Conservation (phyloP, 176 grass and related monocot genomes). For the Chloris gayana region DNA sequence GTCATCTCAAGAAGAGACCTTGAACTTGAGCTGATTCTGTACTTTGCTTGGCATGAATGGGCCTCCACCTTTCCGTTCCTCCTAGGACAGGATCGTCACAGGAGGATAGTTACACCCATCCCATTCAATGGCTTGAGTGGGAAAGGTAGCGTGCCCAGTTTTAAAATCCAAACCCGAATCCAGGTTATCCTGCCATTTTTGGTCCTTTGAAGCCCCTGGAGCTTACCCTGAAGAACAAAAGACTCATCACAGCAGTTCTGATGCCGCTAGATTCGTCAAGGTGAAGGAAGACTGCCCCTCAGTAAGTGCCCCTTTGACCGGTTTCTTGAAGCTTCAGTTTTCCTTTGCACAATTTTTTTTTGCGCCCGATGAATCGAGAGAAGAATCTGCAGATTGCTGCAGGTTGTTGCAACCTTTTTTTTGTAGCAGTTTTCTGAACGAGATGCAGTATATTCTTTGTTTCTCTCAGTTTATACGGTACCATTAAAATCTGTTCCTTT, state of each 20-base stretch:
- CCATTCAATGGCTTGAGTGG: constrained; percentile 44
- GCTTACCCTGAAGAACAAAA: not conserved
- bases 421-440: constrained; percentile 26
- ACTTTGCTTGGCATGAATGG: constrained; percentile 59
- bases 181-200: constrained; percentile 16
- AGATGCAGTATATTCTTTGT: constrained; percentile 26
- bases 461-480: not conserved
- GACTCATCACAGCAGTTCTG: not conserved
- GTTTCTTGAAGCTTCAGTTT: constrained; percentile 2
- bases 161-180: constrained; percentile 50
- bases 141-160: constrained; percentile 30
- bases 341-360: constrained; percentile 5
- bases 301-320: constrained; percentile 23
- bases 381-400: constrained; percentile 35
- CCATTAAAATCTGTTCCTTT: constrained; percentile 18
- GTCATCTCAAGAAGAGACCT: constrained; percentile 40
- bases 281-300: not conserved
- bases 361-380: constrained; percentile 10
- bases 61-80: constrained; percentile 34
- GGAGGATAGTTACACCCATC: constrained; percentile 45
- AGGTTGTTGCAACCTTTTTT: not conserved
- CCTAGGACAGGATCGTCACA: constrained; percentile 40
- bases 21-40: constrained; percentile 41
- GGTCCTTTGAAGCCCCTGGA: constrained; percentile 33
- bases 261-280: constrained; percentile 45